phyloP scores from a whole-genome alignment of 2,329 filamentous ascomycete genomes.

The Pseudogymnoascus sp. region DNA sequence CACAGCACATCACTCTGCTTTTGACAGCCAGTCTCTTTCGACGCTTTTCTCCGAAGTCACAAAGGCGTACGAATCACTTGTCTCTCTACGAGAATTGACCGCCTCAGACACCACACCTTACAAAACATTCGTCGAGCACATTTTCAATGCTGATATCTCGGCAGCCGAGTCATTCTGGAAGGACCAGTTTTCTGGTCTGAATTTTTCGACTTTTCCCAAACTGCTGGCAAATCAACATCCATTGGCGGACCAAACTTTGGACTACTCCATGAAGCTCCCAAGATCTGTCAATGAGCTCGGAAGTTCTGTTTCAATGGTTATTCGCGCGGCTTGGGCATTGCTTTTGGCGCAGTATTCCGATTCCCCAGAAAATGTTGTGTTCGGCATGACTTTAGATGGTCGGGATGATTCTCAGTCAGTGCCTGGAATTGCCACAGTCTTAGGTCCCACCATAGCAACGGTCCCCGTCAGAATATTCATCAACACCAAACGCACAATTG shows the following conservation, averaged over 20 bases:
- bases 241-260: not conserved
- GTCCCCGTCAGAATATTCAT: conserved; percentile 33
- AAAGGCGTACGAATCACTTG: not conserved
- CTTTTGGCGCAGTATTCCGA: conserved; percentile 31
- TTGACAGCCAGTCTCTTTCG: not conserved
- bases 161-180: not conserved
- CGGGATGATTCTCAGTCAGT: conserved; percentile 29
- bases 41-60: not conserved
- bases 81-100: not conserved
- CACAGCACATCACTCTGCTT: conserved; percentile 5
- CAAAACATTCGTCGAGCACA: not conserved
- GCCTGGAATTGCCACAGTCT: no score
- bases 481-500: conserved; percentile 25
- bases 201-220: not conserved
- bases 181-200: not conserved
- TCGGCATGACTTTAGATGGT: conserved; percentile 35
- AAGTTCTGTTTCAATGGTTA: conserved; percentile 26
- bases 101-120: not conserved
- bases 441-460: conserved; percentile 35
- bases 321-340: conserved; percentile 35
- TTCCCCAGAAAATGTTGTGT: conserved; percentile 30
- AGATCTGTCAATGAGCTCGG: not conserved
- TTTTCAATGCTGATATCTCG: not conserved
- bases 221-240: not conserved
- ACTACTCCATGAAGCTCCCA: not conserved